Evolutionary conservation across 192 early-diverging fungal species (phyloP).

Genomic region (Coemansia sp.): DNA sequence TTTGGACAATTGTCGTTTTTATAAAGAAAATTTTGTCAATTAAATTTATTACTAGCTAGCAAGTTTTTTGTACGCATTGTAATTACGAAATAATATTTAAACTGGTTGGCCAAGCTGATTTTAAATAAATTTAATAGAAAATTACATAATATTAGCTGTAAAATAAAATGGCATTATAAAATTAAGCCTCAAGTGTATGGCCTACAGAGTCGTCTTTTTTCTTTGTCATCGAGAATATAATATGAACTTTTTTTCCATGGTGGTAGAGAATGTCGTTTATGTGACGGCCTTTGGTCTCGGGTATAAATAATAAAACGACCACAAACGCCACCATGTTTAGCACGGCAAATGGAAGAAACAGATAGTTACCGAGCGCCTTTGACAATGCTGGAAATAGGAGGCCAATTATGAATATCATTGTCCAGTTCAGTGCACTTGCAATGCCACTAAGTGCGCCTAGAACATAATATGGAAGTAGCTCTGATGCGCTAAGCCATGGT

Average conservation of each 20-base stretch:
- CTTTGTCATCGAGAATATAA: conserved; percentile 12
- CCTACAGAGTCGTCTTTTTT: neutral
- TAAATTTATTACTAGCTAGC: too few relatives aligned
- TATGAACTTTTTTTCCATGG: conserved; percentile 33
- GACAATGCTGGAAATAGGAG: conserved; percentile 54
- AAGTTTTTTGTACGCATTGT: too few relatives aligned
- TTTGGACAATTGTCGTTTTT: too few relatives aligned
- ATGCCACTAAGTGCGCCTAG: conserved; percentile 65
- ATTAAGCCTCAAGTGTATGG: neutral
- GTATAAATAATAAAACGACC: conserved; percentile 65
- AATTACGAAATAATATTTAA: too few relatives aligned
- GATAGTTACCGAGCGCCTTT: conserved; percentile 23
- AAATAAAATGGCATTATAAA: neutral
- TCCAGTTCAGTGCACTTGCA: conserved; percentile 75
- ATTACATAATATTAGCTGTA: too few relatives aligned
- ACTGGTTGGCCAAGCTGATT: too few relatives aligned
- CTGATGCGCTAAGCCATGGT: conserved; percentile 76
- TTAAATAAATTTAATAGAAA: too few relatives aligned
- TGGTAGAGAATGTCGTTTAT: conserved; percentile 57
- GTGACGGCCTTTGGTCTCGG: conserved; percentile 75
- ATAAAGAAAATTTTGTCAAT: too few relatives aligned
- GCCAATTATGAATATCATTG: conserved; percentile 56
- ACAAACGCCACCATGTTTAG: conserved; percentile 58
- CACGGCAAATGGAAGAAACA: conserved; percentile 64
- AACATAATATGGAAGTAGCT: conserved; percentile 72